These are phyloP conservation scores for Termitomyces titanicus DNA, from an alignment of 768 basidiomycete species.

Conservation along the genomic window DNA sequence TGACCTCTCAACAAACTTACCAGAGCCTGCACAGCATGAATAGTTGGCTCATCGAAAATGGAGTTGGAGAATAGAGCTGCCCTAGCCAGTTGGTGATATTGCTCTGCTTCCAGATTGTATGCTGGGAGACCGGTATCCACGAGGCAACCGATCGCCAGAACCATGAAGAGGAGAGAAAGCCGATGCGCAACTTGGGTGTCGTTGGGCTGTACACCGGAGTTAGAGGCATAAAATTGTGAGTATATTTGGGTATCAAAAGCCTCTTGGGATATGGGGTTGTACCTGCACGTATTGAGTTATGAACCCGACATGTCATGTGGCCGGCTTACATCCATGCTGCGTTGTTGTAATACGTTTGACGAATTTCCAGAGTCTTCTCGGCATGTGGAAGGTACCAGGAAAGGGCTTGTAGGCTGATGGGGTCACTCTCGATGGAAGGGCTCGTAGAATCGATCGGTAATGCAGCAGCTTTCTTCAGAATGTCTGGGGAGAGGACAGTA, in stretches of 20 bases:
- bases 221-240: constrained; percentile 50
- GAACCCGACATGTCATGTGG: neutral
- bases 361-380: constrained; percentile 57
- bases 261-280: constrained; percentile 60
- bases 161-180: constrained; percentile 61
- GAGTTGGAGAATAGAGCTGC: constrained; percentile 62
- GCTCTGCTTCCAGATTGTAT: constrained; percentile 66
- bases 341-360: constrained; percentile 56
- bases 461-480: constrained; percentile 60
- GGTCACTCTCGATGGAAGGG: constrained; percentile 33
- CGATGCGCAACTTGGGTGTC: constrained; percentile 56
- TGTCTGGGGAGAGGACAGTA: constrained; percentile 55
- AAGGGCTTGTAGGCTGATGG: constrained; percentile 51
- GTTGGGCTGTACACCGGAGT: constrained; percentile 38
- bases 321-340: constrained; percentile 67
- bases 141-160: constrained; percentile 62
- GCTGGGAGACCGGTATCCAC: constrained; percentile 54
- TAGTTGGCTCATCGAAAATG: constrained; percentile 65
- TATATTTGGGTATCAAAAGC: constrained; percentile 61
- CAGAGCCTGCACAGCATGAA: constrained; percentile 64
- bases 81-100: constrained; percentile 64
- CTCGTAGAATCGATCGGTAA: constrained; percentile 55
- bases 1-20: constrained; percentile 32
- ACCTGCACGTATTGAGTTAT: constrained; percentile 38
- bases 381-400: constrained; percentile 68